Percentiles rank a stretch among this genome's conserved stretches.
These are phyloP conservation scores for Penicillium samsonianum DNA, from an alignment of 495 filamentous ascomycete genomes.

Conservation along the genomic window DNA sequence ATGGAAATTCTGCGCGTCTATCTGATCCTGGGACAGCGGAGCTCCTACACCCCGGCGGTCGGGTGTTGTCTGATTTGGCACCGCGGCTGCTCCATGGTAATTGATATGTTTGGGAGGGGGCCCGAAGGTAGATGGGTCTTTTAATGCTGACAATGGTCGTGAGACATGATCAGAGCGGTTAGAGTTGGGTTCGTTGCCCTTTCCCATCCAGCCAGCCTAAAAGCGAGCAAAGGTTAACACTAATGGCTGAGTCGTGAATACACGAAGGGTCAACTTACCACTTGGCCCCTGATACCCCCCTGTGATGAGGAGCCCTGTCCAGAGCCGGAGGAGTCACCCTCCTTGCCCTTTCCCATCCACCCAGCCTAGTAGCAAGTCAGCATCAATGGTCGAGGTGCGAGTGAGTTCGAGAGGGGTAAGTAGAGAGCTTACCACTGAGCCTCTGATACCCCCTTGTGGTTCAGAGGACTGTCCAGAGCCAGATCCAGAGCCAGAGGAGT, in stretches of 20 bases:
- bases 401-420: neutral
- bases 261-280: conserved; percentile 39
- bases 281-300: conserved; percentile 34
- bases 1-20: conserved; percentile 26
- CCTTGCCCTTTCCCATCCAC: conserved; percentile 55
- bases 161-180: conserved; percentile 55
- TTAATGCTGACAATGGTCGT: conserved; percentile 71
- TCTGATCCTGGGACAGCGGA: no score
- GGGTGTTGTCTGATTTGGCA: conserved; percentile 48
- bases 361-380: conserved; percentile 22
- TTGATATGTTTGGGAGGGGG: conserved; percentile 77
- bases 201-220: conserved; percentile 47
- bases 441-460: no score
- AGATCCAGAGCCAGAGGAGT: neutral
- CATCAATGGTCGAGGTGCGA: conserved; percentile 15
- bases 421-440: conserved; percentile 43
- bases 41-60: no score
- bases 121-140: conserved; percentile 81
- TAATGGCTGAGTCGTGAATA: conserved; percentile 10
- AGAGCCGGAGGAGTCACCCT: conserved; percentile 12
- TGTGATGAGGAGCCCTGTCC: neutral
- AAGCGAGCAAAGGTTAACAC: conserved; percentile 5
- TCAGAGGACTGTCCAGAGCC: neutral
- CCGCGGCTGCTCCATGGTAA: conserved; percentile 52
- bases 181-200: conserved; percentile 47